Percentiles rank a stretch among this genome's conserved stretches.
Evolutionary conservation across 768 basidiomycete genomes (phyloP).

Genomic region (Russula virescens): DNA sequence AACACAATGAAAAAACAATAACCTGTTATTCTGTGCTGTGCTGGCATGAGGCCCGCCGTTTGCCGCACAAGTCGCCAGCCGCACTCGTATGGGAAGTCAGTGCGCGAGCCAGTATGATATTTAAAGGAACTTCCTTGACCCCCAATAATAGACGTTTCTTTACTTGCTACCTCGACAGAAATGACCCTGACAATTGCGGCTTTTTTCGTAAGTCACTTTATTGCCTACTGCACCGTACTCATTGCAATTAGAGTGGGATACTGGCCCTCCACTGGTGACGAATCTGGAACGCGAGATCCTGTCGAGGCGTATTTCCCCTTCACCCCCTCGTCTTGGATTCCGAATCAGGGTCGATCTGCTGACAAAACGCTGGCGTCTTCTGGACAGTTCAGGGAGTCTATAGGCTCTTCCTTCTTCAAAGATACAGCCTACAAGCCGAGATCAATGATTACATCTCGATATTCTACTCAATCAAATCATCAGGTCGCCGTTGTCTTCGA

Average conservation of each 20-base stretch:
- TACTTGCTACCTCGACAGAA: not conserved
- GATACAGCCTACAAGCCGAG: not conserved
- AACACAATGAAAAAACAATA: too few relatives aligned
- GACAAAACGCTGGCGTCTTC: not conserved
- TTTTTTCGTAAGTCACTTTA: not conserved
- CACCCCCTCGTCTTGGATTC: too few relatives aligned
- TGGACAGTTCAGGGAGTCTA: not conserved
- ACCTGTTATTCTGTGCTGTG: not conserved
- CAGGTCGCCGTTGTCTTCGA: not conserved
- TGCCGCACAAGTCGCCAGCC: not conserved
- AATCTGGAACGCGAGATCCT: not conserved
- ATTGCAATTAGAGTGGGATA: not conserved
- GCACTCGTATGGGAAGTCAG: not conserved
- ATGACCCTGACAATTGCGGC: not conserved
- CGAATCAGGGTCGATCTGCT: too few relatives aligned
- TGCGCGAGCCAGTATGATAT: not conserved
- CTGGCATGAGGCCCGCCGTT: not conserved
- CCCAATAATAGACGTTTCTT: not conserved
- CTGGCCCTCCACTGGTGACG: not conserved
- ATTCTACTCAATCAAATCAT: not conserved
- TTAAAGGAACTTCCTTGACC: not conserved
- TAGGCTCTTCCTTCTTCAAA: not conserved
- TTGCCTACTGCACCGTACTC: not conserved
- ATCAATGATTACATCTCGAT: not conserved
- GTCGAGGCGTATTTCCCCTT: not conserved